phyloP scores from a whole-genome alignment of 257 asterid species.

The Galeopsis tetrahit region DNA sequence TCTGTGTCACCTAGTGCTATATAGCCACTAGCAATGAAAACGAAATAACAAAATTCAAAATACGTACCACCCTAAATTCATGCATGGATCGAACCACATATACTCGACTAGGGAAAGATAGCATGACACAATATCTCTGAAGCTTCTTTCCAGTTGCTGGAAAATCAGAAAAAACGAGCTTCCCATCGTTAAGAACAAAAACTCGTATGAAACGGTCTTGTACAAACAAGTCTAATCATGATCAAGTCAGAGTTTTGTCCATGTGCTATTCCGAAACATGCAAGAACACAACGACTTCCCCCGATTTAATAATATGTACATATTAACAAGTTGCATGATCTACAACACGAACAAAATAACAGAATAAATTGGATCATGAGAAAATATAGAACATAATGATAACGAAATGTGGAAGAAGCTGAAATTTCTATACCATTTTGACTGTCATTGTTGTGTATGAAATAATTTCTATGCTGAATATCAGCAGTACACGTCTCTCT shows the following conservation, averaged over 20 bases:
- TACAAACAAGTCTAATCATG: too few relatives aligned
- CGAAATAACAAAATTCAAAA: conserved; percentile 11
- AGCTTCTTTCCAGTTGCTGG: too few relatives aligned
- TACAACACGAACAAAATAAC: not conserved
- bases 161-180: too few relatives aligned
- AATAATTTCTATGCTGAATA: conserved; percentile 45
- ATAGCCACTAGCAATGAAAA: not conserved
- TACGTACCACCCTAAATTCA: conserved; percentile 5
- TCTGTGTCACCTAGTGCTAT: not conserved
- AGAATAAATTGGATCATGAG: not conserved
- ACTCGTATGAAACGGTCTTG: too few relatives aligned
- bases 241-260: too few relatives aligned
- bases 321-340: not conserved
- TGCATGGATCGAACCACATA: conserved; percentile 18
- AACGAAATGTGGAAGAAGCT: conserved; percentile 30
- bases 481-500: conserved; percentile 27
- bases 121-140: too few relatives aligned
- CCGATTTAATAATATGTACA: not conserved
- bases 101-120: too few relatives aligned
- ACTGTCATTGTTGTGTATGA: conserved; percentile 46
- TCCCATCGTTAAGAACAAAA: too few relatives aligned
- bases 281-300: not conserved
- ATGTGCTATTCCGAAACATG: not conserved
- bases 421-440: conserved; percentile 55
- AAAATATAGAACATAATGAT: conserved; percentile 9